These are phyloP conservation scores for Echinosophora koreensis DNA, from an alignment of 306 rosid species.

Conservation along the genomic window DNA sequence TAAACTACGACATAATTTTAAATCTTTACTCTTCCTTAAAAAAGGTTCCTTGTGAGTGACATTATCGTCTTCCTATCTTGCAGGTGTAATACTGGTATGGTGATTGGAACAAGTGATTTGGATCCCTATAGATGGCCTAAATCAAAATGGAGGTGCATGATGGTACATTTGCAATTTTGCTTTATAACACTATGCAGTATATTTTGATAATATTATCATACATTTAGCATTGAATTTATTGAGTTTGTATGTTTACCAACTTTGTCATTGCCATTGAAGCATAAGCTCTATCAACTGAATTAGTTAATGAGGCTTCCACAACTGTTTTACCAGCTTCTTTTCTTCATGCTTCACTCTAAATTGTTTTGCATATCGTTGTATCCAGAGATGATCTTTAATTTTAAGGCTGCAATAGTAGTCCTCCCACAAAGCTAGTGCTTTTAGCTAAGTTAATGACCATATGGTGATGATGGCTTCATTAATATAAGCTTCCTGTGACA, in stretches of 20 bases:
- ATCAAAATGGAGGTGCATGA: constrained; percentile 97
- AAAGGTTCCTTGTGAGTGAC: constrained; percentile 34
- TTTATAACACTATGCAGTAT: constrained; percentile 18
- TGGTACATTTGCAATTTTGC: constrained; percentile 64
- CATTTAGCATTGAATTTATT: constrained; percentile 1
- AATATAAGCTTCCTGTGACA: constrained; percentile 43
- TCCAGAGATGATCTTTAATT: not conserved
- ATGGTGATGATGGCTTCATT: constrained; percentile 28
- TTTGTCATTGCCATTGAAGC: constrained; percentile 13
- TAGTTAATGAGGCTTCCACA: constrained; percentile 6
- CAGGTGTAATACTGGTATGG: constrained; percentile 86
- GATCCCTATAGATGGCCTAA: constrained; percentile 94
- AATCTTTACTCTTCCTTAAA: constrained; percentile 20
- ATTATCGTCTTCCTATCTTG: constrained; percentile 48
- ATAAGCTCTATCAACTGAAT: constrained; percentile 8
- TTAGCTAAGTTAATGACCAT: constrained; percentile 32
- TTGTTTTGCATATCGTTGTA: not conserved
- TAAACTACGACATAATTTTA: constrained; percentile 41
- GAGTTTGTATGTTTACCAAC: not conserved
- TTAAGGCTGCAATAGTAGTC: constrained; percentile 3
- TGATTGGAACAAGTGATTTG: constrained; percentile 80
- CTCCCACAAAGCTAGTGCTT: not conserved
- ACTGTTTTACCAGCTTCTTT: not conserved
- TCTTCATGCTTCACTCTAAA: constrained; percentile 16
- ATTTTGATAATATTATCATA: constrained; percentile 27